A percentile compares a stretch with the other conserved stretches of the same genome.
Evolutionary conservation across 352 stramenopile genomes (phyloP).

Genomic region (Pythium oligandrum): DNA sequence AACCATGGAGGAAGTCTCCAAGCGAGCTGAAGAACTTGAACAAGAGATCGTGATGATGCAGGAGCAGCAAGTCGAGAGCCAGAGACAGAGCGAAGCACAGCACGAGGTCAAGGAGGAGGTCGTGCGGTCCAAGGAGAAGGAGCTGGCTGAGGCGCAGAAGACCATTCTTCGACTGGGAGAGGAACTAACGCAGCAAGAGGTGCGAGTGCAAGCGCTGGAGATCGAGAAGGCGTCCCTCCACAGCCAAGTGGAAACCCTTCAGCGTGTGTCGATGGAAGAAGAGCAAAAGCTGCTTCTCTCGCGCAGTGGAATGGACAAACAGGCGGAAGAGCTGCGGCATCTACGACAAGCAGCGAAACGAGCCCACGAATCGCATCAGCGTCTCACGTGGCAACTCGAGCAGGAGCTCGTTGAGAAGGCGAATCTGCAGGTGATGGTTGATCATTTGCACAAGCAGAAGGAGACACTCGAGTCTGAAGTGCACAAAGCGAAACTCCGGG

Average conservation of each 20-base stretch:
- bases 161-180: conserved; percentile 25
- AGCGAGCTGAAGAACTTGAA: conserved; percentile 33
- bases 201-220: conserved; percentile 18
- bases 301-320: conserved; percentile 26
- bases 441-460: conserved; percentile 34
- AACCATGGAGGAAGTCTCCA: conserved; percentile 33
- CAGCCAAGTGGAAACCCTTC: conserved; percentile 24
- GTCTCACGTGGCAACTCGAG: conserved; percentile 49
- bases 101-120: conserved; percentile 21
- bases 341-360: conserved; percentile 49
- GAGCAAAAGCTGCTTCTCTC: conserved; percentile 47
- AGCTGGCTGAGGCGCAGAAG: conserved; percentile 23
- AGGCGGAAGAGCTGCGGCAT: conserved; percentile 55
- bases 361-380: conserved; percentile 60
- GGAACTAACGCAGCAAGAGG: conserved; percentile 15
- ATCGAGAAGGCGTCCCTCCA: conserved; percentile 31
- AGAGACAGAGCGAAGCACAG: conserved; percentile 11
- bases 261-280: conserved; percentile 35
- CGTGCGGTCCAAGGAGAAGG: conserved; percentile 20
- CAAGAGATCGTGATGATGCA: conserved; percentile 31
- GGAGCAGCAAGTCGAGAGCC: conserved; percentile 11
- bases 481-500: conserved; percentile 28
- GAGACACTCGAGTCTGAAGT: conserved; percentile 34
- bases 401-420: conserved; percentile 44
- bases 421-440: conserved; percentile 31